Evolutionary conservation across 169 alveolate genomes (phyloP).

Genomic region (Plasmodium cynomolgi): DNA sequence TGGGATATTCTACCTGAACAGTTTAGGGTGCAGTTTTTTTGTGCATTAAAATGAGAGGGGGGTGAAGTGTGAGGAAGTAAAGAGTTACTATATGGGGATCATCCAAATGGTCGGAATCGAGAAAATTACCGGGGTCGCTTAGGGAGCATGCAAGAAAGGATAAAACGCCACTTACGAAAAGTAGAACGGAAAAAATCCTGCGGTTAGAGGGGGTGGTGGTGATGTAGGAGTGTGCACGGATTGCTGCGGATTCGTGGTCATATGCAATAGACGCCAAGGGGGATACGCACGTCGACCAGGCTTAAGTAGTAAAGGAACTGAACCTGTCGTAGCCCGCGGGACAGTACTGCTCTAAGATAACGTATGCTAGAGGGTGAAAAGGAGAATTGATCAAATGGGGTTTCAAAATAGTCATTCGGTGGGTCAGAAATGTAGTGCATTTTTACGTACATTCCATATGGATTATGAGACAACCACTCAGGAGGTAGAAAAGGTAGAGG

Average conservation of each 20-base stretch:
- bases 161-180: constrained; percentile 6
- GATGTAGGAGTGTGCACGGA: background rate
- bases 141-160: constrained; percentile 38
- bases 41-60: background rate
- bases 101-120: background rate
- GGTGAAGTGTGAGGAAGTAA: background rate
- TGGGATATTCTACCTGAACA: constrained; percentile 35
- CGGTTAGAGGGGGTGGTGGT: background rate
- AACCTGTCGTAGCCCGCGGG: constrained; percentile 12
- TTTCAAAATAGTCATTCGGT: background rate
- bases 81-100: background rate
- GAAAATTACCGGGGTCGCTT: constrained; percentile 51
- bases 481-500: constrained; percentile 48
- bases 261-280: background rate
- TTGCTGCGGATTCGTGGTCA: background rate
- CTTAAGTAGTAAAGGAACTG: background rate
- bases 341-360: constrained; percentile 22
- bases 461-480: constrained; percentile 40
- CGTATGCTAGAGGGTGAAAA: constrained; percentile 7
- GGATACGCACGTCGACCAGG: background rate
- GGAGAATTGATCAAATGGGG: background rate
- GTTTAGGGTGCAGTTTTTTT: constrained; percentile 4
- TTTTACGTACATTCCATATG: constrained; percentile 42
- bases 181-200: constrained; percentile 20
- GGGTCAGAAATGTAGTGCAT: background rate